Base-by-base conservation (phyloP, 2,329 filamentous ascomycete genomes). In the Cytospora schulzeri region DNA sequence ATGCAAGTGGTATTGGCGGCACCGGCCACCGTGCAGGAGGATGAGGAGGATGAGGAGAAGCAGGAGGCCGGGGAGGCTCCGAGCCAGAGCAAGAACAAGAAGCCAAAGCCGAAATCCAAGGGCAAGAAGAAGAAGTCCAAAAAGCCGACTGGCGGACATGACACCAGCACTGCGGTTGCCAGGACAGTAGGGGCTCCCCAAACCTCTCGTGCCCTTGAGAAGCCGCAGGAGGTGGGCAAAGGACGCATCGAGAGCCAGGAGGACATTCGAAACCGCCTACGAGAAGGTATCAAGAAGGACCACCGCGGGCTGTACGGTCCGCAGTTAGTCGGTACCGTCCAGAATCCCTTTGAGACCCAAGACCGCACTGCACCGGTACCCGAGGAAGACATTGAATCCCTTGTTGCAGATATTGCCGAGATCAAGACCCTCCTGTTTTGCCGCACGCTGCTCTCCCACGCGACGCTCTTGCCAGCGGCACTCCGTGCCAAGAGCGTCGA, bases 361-460 rank as follows among this genome's bases (percentile, higher is more conserved):
- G 70, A 67, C 38, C 76, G 74, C 48, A 79, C 77, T 8, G 71
- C 77, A 1, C 73, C 76, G 0, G 70, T 81, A 31, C 72, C 76
- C 7, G 76, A 79, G 33, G 75, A 77, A 15, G 80, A 83, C 64
- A 77, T 81, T 26, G 73, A 79, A 33, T 65, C 69, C 19, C 69
- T 83, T 2, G 71, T 81, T 19, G 70, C 73, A 3, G 79, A 83
- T n/a, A 76, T 83, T 35, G 73, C 74, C 15, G 79, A 83, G 67
- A 80, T 83, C 68, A 83, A 83, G 70, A 71, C 77, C 61, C 73
- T 82, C 15, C 69, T 83, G 1, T 81, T 83, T 62, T 83, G 81
- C 66, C 76, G 80, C 50, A 72, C 82, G 11, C 69, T 83, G 19
- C 71, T 83, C 11, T 76, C 77, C 4, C 79, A 82, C 51, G 77